Evolutionary conservation across 768 basidiomycete species (phyloP), one percentile per base, ranked within the genome.

Genomic region (Phaffia australis): DNA sequence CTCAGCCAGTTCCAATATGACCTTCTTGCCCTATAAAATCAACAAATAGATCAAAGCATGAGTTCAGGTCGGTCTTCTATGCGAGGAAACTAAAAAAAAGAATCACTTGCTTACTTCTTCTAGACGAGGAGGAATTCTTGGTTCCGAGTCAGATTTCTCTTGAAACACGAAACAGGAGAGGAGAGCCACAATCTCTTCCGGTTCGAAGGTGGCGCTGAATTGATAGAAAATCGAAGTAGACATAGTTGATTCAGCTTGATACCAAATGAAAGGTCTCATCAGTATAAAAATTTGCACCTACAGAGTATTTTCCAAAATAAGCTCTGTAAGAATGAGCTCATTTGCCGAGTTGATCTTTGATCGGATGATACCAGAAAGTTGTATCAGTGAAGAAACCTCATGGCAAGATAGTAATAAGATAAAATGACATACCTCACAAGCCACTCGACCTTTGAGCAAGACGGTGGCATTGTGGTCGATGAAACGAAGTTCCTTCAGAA

Each of bases 111-210:
- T 66, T n/a, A 74, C 74, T 66, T 83, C 81, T 75, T 87, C 82
- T 21, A 99, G 80, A 73, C 86, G 87, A 15, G 84, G 81, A 15
- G 90, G 85, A 60, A 99, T 81, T 2, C 81, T 75, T 25, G 95
- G 93, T 71, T 93, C 89, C 9, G 85, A 80, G 9, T 95, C 91
- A 18, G 92, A 91, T 79, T 95, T 98, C 75, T 99, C 95, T 75
- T 98, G 95, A 77, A 99, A 99, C 51, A 99, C 87, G 74, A 99
- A 98, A 73, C 88, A 88, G 3, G 94, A 97, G 6, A 99, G 81
- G 30, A 99, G 81, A 1, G 95, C 93, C 50, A 94, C 95, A 60
- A 94, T 90, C 77, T 98, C 95, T 75, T 91, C 90, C 0, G 95
- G 89, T 56, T 91, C 91, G 74, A 89, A 98, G 18, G 80, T 79